Percentiles rank a stretch among this genome's conserved stretches.
phyloP scores from a whole-genome alignment of 2,329 filamentous ascomycete species.

The Epichloe hybrida region DNA sequence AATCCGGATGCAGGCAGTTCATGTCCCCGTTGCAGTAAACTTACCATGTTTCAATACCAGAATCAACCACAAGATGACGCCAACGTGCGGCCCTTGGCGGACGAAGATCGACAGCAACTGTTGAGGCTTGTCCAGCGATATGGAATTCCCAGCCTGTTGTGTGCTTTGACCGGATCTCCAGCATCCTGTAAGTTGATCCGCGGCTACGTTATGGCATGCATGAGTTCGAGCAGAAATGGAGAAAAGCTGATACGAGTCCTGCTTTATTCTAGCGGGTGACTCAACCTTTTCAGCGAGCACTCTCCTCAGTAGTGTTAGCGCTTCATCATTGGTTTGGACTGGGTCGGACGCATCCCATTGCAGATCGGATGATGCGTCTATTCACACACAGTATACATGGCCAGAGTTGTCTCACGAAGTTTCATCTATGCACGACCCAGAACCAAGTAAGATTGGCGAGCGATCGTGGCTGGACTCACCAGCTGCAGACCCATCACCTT shows the following conservation, averaged over 20 bases:
- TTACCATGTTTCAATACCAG: slow-evolving; percentile 22
- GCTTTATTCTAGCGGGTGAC: slow-evolving; percentile 19
- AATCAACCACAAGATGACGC: slow-evolving; percentile 17
- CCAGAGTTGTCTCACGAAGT: slow-evolving; percentile 21
- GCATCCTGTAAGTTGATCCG: slow-evolving; percentile 21
- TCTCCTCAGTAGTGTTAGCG: slow-evolving; percentile 26
- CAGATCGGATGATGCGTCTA: slow-evolving; percentile 25
- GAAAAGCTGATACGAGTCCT: neutral
- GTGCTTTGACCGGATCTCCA: slow-evolving; percentile 22
- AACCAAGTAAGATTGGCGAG: slow-evolving; percentile 20
- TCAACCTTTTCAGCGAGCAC: slow-evolving; percentile 28
- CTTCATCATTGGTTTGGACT: slow-evolving; percentile 28
- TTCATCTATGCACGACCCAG: slow-evolving; percentile 21
- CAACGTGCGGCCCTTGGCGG: slow-evolving; percentile 21
- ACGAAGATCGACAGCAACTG: slow-evolving; percentile 26
- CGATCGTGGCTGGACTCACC: slow-evolving; percentile 28
- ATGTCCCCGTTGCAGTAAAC: neutral
- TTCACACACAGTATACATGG: slow-evolving; percentile 26
- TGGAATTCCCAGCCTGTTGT: slow-evolving; percentile 24
- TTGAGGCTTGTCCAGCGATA: slow-evolving; percentile 24
- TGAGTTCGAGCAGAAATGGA: neutral
- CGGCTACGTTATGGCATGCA: neutral
- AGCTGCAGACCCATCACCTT: slow-evolving; percentile 21
- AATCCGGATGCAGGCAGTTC: neutral
- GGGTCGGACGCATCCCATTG: slow-evolving; percentile 27